Evolutionary conservation across 2,329 filamentous ascomycete species (phyloP), one percentile per base, ranked within the genome.

Genomic region (Nothomitra cinnamomea): DNA sequence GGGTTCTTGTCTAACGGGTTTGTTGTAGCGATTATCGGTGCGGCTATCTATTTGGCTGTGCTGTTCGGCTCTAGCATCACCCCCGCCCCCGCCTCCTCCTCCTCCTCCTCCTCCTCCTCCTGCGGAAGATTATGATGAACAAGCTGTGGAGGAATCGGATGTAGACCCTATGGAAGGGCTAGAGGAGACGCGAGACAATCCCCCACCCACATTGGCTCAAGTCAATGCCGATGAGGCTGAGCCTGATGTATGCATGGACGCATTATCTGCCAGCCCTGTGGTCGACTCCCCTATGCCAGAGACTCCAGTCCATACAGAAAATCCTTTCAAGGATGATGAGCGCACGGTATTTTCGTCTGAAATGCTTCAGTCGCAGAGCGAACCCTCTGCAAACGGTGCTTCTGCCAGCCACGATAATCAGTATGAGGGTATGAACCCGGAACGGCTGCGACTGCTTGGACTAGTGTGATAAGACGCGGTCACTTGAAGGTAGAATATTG

Each of bases 31-130:
- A n/a, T n/a, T n/a, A n/a, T n/a, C n/a, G n/a, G n/a, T n/a, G n/a
- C n/a, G n/a, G n/a, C n/a, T n/a, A n/a, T n/a, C n/a, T n/a, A n/a
- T n/a, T n/a, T n/a, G n/a, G n/a, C n/a, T n/a, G n/a, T n/a, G n/a
- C n/a, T n/a, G n/a, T n/a, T n/a, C n/a, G n/a, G n/a, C n/a, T n/a
- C n/a, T n/a, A n/a, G n/a, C n/a, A n/a, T n/a, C 66, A 21, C 66
- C 66, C 6, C 62, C 64, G 6, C 65, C 65, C 1, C 63, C 64
- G 1, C 63, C 65, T 15, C 65, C 67, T 1, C 66, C 67, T 10
- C 62, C 67, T 8, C 62, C 61, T 5, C 58, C 58, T 19, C 6
- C 42, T 22, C 42, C 42, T 5, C 42, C 43, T 28, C 43, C 43
- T 24, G 43, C 62, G 58, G 21, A 60, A 60, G 3, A 58, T 59